Percentiles rank a stretch among this genome's conserved stretches.
These are phyloP conservation scores for Pleurozium schreberi DNA, from an alignment of 225 moss, liverwort and hornwort species.

Conservation along the genomic window DNA sequence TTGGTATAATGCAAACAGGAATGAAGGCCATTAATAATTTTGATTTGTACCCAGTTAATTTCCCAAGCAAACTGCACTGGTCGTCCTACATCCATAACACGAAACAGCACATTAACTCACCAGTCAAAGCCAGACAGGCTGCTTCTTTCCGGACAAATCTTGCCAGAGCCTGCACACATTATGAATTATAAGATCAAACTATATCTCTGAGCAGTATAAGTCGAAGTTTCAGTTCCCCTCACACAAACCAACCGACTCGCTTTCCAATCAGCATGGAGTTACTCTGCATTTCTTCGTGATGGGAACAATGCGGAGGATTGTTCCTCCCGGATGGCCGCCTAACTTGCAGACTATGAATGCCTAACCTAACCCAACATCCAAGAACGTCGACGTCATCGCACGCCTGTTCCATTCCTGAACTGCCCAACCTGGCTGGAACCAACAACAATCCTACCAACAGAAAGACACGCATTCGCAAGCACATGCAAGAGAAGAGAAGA, in stretches of 20 bases:
- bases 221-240: neutral
- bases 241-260: neutral
- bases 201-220: neutral
- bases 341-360: neutral
- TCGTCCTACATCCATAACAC: neutral
- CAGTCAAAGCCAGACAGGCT: constrained; percentile 79
- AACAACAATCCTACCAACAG: neutral
- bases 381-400: neutral
- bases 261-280: neutral
- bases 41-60: neutral
- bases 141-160: constrained; percentile 75
- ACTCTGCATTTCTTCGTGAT: neutral
- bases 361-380: neutral
- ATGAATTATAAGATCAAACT: neutral
- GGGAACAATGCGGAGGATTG: neutral
- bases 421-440: neutral
- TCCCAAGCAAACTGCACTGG: neutral
- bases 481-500: neutral
- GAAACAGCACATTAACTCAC: constrained; percentile 17
- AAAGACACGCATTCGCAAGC: neutral
- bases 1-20: neutral
- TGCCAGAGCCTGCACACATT: constrained; percentile 59
- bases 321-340: no score
- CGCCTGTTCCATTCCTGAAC: neutral
- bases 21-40: neutral